Percentiles rank a stretch among this genome's conserved stretches.
Conservation (phyloP, 495 filamentous ascomycete genomes). For the Physcia stellaris region DNA sequence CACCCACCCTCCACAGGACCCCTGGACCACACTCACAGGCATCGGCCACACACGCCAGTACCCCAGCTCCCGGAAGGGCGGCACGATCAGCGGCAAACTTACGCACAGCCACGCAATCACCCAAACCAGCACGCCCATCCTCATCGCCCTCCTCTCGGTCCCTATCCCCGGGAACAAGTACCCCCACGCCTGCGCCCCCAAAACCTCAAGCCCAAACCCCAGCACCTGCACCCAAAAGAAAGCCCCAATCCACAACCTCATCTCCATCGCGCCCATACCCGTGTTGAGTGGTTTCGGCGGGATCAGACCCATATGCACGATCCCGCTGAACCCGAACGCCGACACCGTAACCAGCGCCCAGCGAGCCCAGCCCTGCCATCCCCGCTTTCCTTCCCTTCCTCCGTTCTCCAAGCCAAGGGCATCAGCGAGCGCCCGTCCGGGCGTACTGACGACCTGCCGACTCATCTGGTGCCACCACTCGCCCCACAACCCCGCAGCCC, state of each 20-base stretch:
- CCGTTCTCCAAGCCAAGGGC: constrained; percentile 1
- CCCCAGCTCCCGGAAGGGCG: constrained; percentile 12
- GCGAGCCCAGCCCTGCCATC: too few species aligned
- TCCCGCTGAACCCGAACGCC: constrained; percentile 10
- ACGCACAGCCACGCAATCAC: constrained; percentile 7
- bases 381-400: neutral
- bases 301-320: constrained; percentile 16
- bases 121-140: constrained; percentile 6
- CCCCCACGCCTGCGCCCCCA: constrained; percentile 1
- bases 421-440: constrained; percentile 6
- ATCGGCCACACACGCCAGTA: constrained; percentile 11
- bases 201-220: constrained; percentile 9
- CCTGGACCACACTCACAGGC: constrained; percentile 8
- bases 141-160: neutral
- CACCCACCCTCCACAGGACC: constrained; percentile 6
- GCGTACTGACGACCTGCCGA: constrained; percentile 5
- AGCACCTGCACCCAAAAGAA: constrained; percentile 16
- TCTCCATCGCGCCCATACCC: constrained; percentile 1
- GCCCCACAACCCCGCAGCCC: constrained; percentile 16
- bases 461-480: constrained; percentile 16
- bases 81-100: constrained; percentile 11
- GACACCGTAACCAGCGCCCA: constrained; percentile 4
- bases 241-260: constrained; percentile 10
- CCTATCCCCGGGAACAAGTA: neutral
- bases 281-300: constrained; percentile 7